A percentile compares a stretch with the other conserved stretches of the same genome.
These are phyloP conservation scores for Rehmannia glutinosa DNA, from an alignment of 257 asterid genomes.

Conservation along the genomic window DNA sequence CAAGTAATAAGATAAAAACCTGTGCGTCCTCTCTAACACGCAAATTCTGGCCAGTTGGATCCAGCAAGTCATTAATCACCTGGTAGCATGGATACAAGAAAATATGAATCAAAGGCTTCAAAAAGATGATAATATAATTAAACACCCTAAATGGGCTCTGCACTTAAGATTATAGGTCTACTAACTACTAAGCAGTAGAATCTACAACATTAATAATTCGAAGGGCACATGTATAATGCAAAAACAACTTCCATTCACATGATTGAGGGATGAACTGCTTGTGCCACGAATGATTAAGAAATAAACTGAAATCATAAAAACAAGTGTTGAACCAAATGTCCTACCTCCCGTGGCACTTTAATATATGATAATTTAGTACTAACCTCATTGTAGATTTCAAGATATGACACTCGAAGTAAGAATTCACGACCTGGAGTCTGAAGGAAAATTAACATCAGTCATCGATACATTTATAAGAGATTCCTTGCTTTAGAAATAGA, in stretches of 20 bases:
- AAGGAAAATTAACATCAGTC: constrained; percentile 25
- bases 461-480: constrained; percentile 17
- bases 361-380: constrained; percentile 22
- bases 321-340: background rate
- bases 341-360: background rate
- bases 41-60: constrained; percentile 96
- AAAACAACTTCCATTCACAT: background rate
- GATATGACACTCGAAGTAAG: constrained; percentile 95
- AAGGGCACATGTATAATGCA: constrained; percentile 9
- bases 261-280: constrained; percentile 5
- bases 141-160: background rate
- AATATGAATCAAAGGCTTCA: background rate
- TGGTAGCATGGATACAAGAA: constrained; percentile 28
- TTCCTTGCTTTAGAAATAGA: constrained; percentile 7
- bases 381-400: constrained; percentile 98
- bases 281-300: background rate
- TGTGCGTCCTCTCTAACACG: constrained; percentile 98
- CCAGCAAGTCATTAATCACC: constrained; percentile 97
- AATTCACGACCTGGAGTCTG: constrained; percentile 99
- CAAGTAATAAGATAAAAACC: constrained; percentile 39
- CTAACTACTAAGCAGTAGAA: background rate
- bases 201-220: background rate
- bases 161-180: background rate
- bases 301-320: background rate
- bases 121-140: background rate